Evolutionary conservation across 228 moss, liverwort and hornwort species (phyloP).

Genomic region (Sphagnum fallax): DNA sequence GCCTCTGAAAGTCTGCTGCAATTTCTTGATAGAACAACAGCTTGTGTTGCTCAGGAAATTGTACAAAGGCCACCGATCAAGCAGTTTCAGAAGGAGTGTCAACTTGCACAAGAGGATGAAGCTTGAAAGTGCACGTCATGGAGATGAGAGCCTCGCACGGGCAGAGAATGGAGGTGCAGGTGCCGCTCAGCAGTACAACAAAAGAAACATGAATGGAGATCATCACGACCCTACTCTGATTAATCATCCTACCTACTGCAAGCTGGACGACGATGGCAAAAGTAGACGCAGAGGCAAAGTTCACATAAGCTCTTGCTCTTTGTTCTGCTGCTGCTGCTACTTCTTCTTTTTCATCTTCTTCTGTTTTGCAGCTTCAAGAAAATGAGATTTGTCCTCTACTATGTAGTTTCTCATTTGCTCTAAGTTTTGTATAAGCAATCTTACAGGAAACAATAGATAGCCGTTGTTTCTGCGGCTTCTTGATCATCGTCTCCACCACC

Average conservation of each 20-base stretch:
- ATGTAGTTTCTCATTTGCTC: too few species aligned
- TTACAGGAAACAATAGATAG: too few species aligned
- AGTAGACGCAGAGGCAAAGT: conserved; percentile 32
- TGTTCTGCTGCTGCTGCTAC: neutral
- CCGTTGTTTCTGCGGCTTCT: too few species aligned
- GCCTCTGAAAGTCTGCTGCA: too few species aligned
- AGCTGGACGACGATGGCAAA: conserved; percentile 57
- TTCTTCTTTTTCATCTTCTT: too few species aligned
- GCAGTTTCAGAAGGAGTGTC: too few species aligned
- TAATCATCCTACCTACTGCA: neutral
- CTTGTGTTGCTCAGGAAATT: too few species aligned
- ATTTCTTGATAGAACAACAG: too few species aligned
- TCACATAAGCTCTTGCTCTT: neutral
- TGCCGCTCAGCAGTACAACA: conserved; percentile 19
- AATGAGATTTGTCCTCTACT: neutral
- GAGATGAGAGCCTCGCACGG: conserved; percentile 23
- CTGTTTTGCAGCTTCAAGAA: neutral
- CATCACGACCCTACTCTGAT: neutral
- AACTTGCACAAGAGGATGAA: too few species aligned
- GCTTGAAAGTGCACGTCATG: neutral
- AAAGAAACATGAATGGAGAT: neutral
- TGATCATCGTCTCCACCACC: too few species aligned
- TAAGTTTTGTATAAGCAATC: too few species aligned
- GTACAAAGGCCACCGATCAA: too few species aligned
- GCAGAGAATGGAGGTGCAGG: conserved; percentile 21